Evolutionary conservation across 1,284 basidiomycete species (phyloP).

Genomic region (Tilletia walkeri): DNA sequence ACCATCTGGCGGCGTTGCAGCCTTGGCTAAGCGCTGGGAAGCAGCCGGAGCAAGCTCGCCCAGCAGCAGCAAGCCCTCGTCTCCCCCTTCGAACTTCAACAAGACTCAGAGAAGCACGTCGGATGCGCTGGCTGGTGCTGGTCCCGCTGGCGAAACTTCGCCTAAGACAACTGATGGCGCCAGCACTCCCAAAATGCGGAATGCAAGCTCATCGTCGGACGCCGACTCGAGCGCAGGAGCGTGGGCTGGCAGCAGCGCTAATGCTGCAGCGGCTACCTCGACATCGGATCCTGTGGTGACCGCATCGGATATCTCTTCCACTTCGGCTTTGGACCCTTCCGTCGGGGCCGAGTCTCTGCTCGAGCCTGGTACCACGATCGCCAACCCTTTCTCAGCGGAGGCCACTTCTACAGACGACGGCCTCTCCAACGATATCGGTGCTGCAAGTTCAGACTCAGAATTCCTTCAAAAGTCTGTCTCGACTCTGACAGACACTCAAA

Average conservation of each 20-base stretch:
- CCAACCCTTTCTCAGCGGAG: slow-evolving; percentile 11
- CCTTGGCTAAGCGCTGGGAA: slow-evolving; percentile 13
- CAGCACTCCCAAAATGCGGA: slow-evolving; percentile 4
- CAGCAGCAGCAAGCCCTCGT: slow-evolving; percentile 6
- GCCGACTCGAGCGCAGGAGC: slow-evolving; percentile 1
- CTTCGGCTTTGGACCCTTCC: background rate
- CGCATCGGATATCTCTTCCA: background rate
- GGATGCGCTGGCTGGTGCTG: too few relatives aligned
- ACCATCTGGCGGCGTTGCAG: slow-evolving; percentile 5
- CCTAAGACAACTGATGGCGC: background rate
- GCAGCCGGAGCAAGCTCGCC: background rate
- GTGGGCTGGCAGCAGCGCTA: background rate
- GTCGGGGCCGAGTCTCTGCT: slow-evolving; percentile 9
- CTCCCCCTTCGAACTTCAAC: too few relatives aligned
- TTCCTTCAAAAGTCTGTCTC: background rate
- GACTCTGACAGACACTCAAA: too few relatives aligned
- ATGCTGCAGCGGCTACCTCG: background rate
- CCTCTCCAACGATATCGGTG: background rate
- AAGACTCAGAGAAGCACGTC: too few relatives aligned
- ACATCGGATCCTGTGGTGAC: background rate
- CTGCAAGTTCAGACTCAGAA: too few relatives aligned
- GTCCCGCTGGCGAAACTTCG: background rate
- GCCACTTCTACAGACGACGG: too few relatives aligned
- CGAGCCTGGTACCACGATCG: slow-evolving; percentile 9
- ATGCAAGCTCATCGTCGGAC: background rate